Conservation (phyloP, 148 eudicot genomes). For the Simmondsia chinensis region DNA sequence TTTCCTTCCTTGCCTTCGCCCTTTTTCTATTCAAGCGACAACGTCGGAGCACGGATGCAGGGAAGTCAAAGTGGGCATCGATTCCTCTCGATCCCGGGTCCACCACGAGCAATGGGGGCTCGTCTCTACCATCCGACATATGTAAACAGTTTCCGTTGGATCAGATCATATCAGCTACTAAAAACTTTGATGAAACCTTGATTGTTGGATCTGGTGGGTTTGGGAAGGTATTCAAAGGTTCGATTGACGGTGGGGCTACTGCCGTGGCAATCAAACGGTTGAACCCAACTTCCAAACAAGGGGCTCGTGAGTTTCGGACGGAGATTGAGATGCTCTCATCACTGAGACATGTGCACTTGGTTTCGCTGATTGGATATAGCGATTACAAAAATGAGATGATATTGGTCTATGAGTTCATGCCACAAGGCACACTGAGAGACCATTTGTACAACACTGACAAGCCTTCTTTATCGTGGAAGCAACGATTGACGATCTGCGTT, state of each 20-base stretch:
- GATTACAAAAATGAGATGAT: conserved; percentile 24
- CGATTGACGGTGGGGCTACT: conserved; percentile 6
- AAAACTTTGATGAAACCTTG: conserved; percentile 12
- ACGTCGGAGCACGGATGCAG: background rate
- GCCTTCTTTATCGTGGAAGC: conserved; percentile 17
- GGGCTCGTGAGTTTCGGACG: conserved; percentile 13
- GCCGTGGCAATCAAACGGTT: conserved; percentile 23
- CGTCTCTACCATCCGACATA: conserved; percentile 9
- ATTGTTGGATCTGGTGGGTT: conserved; percentile 21
- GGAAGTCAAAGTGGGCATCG: background rate
- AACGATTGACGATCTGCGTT: conserved; percentile 20
- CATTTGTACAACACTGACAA: conserved; percentile 17
- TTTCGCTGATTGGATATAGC: conserved; percentile 20
- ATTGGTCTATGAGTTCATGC: conserved; percentile 21
- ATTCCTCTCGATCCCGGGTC: background rate
- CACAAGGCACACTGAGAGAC: conserved; percentile 15
- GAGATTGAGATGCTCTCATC: conserved; percentile 24
- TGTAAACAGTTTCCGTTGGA: conserved; percentile 11
- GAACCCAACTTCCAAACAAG: conserved; percentile 12
- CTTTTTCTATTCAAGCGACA: background rate
- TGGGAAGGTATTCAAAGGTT: conserved; percentile 26
- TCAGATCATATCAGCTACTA: conserved; percentile 15
- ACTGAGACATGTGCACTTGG: conserved; percentile 20
- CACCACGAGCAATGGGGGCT: background rate
- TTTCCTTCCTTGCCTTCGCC: background rate